Conservation (phyloP, 495 filamentous ascomycete genomes). For the Xylaria flabelliformis region DNA sequence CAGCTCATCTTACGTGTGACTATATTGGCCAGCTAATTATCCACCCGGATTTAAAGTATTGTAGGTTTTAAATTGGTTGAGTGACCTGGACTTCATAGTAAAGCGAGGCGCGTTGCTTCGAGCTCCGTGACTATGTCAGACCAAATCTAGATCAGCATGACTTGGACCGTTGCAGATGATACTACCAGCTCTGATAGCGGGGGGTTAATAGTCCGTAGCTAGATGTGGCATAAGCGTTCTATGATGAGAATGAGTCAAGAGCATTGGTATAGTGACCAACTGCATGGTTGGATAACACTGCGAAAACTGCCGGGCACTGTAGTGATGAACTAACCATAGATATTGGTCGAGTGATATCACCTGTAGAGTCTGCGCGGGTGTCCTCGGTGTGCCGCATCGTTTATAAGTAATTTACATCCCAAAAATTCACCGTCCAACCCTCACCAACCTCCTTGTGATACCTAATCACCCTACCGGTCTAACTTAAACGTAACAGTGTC, state of each 20-base stretch:
- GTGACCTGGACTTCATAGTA: background rate
- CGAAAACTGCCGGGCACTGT: too few species aligned
- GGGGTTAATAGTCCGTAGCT: background rate
- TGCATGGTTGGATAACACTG: too few species aligned
- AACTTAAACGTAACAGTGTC: background rate
- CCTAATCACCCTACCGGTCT: background rate
- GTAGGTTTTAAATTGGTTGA: background rate
- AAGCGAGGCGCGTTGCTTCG: background rate
- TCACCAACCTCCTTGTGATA: too few species aligned
- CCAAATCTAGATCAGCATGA: background rate
- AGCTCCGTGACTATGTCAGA: background rate
- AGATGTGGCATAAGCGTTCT: background rate
- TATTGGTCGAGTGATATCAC: background rate
- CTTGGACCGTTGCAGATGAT: background rate
- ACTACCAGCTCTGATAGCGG: background rate
- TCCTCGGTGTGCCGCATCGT: too few species aligned
- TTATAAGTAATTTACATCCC: too few species aligned
- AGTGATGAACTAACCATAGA: too few species aligned
- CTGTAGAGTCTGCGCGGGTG: background rate
- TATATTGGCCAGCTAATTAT: background rate
- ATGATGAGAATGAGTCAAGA: background rate
- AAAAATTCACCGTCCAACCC: too few species aligned
- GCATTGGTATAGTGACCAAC: background rate
- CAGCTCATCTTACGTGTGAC: constrained; percentile 12
- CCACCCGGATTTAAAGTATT: background rate